Percentiles rank a stretch among this genome's conserved stretches.
Conservation (phyloP, 1,284 basidiomycete species). For the Hortiboletus rubellus region DNA sequence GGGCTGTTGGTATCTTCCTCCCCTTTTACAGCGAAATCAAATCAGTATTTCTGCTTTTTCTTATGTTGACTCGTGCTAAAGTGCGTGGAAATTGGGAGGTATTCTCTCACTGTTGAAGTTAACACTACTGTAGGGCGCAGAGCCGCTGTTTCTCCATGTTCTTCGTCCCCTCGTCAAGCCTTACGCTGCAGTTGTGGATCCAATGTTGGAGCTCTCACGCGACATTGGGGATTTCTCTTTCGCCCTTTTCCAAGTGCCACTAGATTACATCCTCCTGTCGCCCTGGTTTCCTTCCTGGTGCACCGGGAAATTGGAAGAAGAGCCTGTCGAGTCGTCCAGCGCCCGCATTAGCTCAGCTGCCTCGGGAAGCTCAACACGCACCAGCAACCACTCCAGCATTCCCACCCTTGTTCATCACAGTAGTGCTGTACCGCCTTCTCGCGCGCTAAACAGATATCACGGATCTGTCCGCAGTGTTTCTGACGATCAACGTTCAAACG, state of each 20-base stretch:
- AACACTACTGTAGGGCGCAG: conserved; percentile 58
- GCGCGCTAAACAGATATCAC: conserved; percentile 8
- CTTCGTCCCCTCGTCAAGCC: conserved; percentile 72
- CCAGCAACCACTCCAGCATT: conserved; percentile 12
- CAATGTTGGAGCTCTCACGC: conserved; percentile 53
- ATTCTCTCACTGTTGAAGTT: conserved; percentile 9
- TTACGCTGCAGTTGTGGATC: conserved; percentile 61
- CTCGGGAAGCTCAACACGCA: conserved; percentile 2
- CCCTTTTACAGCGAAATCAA: conserved; percentile 82
- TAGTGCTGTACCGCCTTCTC: conserved; percentile 10
- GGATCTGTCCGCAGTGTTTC: conserved; percentile 21
- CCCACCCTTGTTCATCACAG: conserved; percentile 10
- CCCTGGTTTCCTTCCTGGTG: conserved; percentile 37
- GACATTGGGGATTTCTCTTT: conserved; percentile 67
- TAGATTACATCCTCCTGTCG: conserved; percentile 46
- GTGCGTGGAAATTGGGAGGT: conserved; percentile 44
- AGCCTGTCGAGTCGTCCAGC: conserved; percentile 11
- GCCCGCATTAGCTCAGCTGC: conserved; percentile 1
- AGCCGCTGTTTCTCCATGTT: conserved; percentile 74
- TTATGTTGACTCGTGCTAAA: conserved; percentile 70
- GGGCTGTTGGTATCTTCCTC: conserved; percentile 62
- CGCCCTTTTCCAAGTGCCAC: conserved; percentile 53
- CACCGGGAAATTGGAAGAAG: conserved; percentile 14
- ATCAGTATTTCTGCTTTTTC: conserved; percentile 64
- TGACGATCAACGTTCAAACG: conserved; percentile 13